Evolutionary conservation across 495 filamentous ascomycete genomes (phyloP).

Genomic region (Talaromyces nanjingensis): DNA sequence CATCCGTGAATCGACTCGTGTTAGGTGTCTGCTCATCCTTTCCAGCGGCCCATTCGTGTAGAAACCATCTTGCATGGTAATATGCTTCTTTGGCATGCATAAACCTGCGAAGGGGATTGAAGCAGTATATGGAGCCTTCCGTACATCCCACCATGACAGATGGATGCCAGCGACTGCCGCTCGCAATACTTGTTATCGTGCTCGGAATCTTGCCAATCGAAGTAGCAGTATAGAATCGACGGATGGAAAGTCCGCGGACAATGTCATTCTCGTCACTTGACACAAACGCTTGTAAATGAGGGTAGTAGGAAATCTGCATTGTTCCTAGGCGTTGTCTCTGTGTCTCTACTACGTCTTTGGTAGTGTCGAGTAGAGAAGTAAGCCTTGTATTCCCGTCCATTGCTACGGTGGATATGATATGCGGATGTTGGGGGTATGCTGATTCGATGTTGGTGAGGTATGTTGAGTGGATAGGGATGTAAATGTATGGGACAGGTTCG

Average conservation of each 20-base stretch:
- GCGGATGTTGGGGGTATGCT: conserved; percentile 53
- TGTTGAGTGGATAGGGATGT: conserved; percentile 49
- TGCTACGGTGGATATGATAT: conserved; percentile 45
- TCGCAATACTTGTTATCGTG: conserved; percentile 34
- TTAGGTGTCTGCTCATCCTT: conserved; percentile 25
- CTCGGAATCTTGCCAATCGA: conserved; percentile 28
- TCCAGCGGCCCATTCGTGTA: conserved; percentile 48
- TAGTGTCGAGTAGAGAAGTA: conserved; percentile 45
- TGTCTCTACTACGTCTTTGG: conserved; percentile 40
- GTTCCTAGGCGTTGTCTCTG: conserved; percentile 45
- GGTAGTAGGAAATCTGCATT: conserved; percentile 46
- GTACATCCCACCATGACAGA: conserved; percentile 47
- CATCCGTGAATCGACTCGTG: conserved; percentile 52
- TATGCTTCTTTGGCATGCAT: conserved; percentile 46
- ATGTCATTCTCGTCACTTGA: conserved; percentile 53
- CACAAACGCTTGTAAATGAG: conserved; percentile 46
- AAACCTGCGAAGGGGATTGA: conserved; percentile 49
- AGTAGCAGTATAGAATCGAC: conserved; percentile 49
- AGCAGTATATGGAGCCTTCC: conserved; percentile 46
- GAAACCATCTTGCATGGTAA: conserved; percentile 57
- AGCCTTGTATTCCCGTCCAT: conserved; percentile 55
- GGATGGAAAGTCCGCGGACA: conserved; percentile 43
- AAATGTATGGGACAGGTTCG: conserved; percentile 42
- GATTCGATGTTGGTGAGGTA: conserved; percentile 52
- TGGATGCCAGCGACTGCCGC: conserved; percentile 44